These are phyloP conservation scores for Escallonia rubra DNA, from an alignment of 129 eudicot species.

Conservation along the genomic window DNA sequence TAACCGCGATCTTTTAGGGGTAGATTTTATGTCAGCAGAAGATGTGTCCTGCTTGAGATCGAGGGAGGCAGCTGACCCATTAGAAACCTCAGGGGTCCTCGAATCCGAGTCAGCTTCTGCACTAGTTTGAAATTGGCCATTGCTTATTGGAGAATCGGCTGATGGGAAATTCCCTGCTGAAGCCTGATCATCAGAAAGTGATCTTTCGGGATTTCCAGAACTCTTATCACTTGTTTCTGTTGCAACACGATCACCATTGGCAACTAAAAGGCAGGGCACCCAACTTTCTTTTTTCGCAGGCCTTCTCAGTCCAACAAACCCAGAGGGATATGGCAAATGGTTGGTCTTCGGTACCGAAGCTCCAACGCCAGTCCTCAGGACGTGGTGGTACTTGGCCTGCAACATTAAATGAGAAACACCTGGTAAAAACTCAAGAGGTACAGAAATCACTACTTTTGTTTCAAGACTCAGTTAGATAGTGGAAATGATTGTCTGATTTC, in stretches of 20 bases:
- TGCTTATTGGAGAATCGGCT: slow-evolving; percentile 8
- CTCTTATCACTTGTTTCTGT: slow-evolving; percentile 46
- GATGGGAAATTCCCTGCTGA: slow-evolving; percentile 9
- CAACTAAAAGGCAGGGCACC: slow-evolving; percentile 30
- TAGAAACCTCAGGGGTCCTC: slow-evolving; percentile 8
- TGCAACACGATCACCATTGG: slow-evolving; percentile 49
- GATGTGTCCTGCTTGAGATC: slow-evolving; percentile 22
- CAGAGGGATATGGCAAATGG: slow-evolving; percentile 19
- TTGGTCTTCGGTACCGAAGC: slow-evolving; percentile 30
- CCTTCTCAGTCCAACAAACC: slow-evolving; percentile 19
- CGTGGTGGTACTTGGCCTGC: slow-evolving; percentile 52
- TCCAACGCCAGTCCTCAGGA: slow-evolving; percentile 22
- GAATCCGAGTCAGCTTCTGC: slow-evolving; percentile 13
- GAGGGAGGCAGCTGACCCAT: slow-evolving; percentile 20
- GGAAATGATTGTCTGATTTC: neutral
- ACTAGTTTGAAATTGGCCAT: slow-evolving; percentile 12
- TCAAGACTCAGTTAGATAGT: neutral
- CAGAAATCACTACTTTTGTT: neutral
- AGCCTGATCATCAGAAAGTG: slow-evolving; percentile 23
- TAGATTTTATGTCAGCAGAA: slow-evolving; percentile 13
- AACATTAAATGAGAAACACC: neutral
- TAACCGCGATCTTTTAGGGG: slow-evolving; percentile 50
- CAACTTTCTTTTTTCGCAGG: slow-evolving; percentile 17
- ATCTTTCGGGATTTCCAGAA: slow-evolving; percentile 27
- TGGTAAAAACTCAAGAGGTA: neutral